Base-by-base conservation (phyloP, 2,329 filamentous ascomycete species). In the Sporothrix mexicana region DNA sequence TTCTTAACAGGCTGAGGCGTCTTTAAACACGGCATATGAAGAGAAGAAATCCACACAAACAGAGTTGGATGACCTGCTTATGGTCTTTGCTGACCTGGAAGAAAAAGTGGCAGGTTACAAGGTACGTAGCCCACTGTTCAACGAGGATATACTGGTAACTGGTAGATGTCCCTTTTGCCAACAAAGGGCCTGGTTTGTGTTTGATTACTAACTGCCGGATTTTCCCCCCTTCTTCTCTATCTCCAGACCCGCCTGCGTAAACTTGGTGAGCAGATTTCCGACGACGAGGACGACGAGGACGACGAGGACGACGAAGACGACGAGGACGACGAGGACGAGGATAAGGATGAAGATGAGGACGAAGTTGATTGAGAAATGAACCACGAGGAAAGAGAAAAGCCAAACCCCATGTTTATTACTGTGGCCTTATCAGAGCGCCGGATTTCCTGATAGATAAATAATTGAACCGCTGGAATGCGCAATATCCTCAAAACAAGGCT, bases 71-170 rank as follows among this genome's bases (percentile, higher is more conserved):
- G 93, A 96, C 80, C 84, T 95, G 71, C 83, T 96, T 49, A 92
- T 95, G 83, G 91, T 96, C 5, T 93, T 95, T 80, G 90, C 89
- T 15, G 93, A 96, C 78, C 79, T 94, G 20, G 93, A 96, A 80
- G 92, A 93, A 71, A 95, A 95, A 82, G 85, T 90, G 67, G 86
- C 87, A 57, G 89, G 88, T 77, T 94, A 95, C 79, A 95, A 93
- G 86, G 91, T 92, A 82, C 76, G 86, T 61, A 51, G 15, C 20
- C 36, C 30, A 36, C 30, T 36, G 2, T 36, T 36, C 30, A 36
- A 36, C 30, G 7, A 36, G 30, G 30, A 36, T 36, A 36, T 7
- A 36, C 30, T 36, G 30, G 30, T 7, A 7, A 7, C 30, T 36
- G 30, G 30, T 4, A 36, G 30, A 36, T 36, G 30, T 7, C 30